Evolutionary conservation across 441 rosid species (phyloP).

Genomic region (Pelargonium fulgidum): DNA sequence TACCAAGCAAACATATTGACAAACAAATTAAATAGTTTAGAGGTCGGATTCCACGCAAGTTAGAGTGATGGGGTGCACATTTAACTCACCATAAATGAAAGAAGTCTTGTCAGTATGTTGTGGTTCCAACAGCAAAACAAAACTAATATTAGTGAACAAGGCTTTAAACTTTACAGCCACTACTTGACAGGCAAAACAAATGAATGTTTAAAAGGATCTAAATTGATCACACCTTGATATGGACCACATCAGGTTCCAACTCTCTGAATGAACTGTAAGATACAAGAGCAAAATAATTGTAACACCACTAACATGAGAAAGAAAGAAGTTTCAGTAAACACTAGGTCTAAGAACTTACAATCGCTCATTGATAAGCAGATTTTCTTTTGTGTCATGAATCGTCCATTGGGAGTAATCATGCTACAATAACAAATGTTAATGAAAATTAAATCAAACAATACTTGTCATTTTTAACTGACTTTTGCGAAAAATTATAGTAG

Average conservation of each 20-base stretch:
- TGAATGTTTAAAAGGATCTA: not conserved
- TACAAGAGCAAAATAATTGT: not conserved
- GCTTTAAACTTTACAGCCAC: conserved; percentile 11
- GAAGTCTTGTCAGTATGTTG: conserved; percentile 99
- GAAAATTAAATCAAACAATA: conserved; percentile 5
- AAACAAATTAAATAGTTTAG: not conserved
- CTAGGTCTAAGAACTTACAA: conserved; percentile 47
- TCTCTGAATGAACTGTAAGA: conserved; percentile 90
- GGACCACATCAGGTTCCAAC: conserved; percentile 99
- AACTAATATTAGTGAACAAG: conserved; percentile 13
- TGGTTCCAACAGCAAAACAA: conserved; percentile 18
- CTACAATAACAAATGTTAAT: conserved; percentile 31
- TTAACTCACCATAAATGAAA: conserved; percentile 92
- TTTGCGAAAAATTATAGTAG: too few species aligned
- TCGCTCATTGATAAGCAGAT: conserved; percentile 98
- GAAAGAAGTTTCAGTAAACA: not conserved
- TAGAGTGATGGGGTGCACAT: not conserved
- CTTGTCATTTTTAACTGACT: too few species aligned
- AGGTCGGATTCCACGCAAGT: not conserved
- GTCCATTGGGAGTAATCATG: conserved; percentile 98
- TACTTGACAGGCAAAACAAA: conserved; percentile 2
- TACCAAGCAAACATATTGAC: not conserved
- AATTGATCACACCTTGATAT: conserved; percentile 66
- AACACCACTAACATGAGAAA: not conserved
- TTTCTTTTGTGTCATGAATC: conserved; percentile 93